These are phyloP conservation scores for Myxozyma sirexii DNA, from an alignment of 805 yeast species.

Conservation along the genomic window DNA sequence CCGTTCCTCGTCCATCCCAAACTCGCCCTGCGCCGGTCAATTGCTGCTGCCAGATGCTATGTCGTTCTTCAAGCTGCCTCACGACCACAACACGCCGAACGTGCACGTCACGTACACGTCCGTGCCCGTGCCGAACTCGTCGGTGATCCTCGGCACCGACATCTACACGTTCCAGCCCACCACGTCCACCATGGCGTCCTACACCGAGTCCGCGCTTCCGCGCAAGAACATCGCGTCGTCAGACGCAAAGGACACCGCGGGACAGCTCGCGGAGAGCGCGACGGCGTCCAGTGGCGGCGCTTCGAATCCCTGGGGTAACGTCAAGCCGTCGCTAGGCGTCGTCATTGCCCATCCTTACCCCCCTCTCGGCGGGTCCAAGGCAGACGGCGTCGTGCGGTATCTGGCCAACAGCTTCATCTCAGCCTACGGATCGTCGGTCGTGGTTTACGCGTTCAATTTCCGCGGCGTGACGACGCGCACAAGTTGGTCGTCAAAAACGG, in stretches of 20 bases:
- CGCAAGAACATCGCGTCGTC: neutral
- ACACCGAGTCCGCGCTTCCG: constrained; percentile 8
- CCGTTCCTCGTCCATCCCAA: neutral
- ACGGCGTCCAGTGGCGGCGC: neutral
- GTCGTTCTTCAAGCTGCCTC: constrained; percentile 8
- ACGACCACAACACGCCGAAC: neutral
- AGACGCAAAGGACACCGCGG: constrained; percentile 5
- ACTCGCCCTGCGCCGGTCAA: neutral
- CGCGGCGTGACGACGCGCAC: constrained; percentile 32
- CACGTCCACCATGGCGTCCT: neutral
- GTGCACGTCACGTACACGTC: constrained; percentile 26
- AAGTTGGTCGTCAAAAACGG: constrained; percentile 23
- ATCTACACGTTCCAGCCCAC: constrained; percentile 25
- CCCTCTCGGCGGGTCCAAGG: constrained; percentile 29
- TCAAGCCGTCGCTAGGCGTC: constrained; percentile 25
- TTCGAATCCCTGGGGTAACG: constrained; percentile 7
- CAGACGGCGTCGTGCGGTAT: constrained; percentile 26
- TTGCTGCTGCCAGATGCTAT: neutral
- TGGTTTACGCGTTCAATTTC: constrained; percentile 30
- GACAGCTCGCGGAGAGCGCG: neutral
- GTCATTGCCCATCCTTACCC: constrained; percentile 34
- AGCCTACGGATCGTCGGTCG: constrained; percentile 8
- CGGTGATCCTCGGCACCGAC: constrained; percentile 24
- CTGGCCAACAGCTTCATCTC: constrained; percentile 17
- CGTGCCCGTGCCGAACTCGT: constrained; percentile 17